Evolutionary conservation across 805 yeast genomes (phyloP), one percentile per base, ranked within the genome.

Genomic region (Barnettozyma populi): DNA sequence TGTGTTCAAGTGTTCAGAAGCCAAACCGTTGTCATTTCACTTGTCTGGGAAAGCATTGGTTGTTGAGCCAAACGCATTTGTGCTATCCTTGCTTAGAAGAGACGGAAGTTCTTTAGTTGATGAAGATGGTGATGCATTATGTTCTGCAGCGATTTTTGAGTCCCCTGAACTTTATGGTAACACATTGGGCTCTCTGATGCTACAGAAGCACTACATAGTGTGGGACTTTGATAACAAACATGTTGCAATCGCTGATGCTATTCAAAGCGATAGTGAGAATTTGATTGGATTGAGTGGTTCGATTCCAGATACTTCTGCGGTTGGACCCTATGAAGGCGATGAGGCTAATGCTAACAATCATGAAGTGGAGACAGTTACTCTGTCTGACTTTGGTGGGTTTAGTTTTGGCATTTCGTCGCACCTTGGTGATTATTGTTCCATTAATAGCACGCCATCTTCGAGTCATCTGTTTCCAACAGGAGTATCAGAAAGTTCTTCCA

Each of bases 1-100:
- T 53, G 42, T 61, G 18, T 55, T 59, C 51, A 60, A 57, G 40
- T 58, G 62, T 46, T 25, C 45, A 10, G 25, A 52, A 36, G 56
- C 60, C 3, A 36, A 42, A 14, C 45, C 54, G 0, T 20, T 58
- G 9, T 36, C 32, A 8, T 40, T 58, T 2, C 45, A 51, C 41
- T 51, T 58, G 45, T 47, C 51, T 2, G 60, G 59, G 9, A 52
- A 50, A 32, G 27, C 29, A 35, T 31, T 58, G 10, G 41, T 47
- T 0, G 34, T 57, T 19, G 32, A 43, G 1, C 53, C 58, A 20
- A 13, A 11, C 7, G 27, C 50, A 4, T 53, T 49, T 23, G 11
- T 54, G 5, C 36, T 54, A 2, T 42, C 50, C 13, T 20, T 56
- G n/a, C 5, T 21, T 7, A 51, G 52, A 16, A 19, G 32, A 3